phyloP scores from a whole-genome alignment of 2,329 filamentous ascomycete species.

The Pseudocercospora musae region DNA sequence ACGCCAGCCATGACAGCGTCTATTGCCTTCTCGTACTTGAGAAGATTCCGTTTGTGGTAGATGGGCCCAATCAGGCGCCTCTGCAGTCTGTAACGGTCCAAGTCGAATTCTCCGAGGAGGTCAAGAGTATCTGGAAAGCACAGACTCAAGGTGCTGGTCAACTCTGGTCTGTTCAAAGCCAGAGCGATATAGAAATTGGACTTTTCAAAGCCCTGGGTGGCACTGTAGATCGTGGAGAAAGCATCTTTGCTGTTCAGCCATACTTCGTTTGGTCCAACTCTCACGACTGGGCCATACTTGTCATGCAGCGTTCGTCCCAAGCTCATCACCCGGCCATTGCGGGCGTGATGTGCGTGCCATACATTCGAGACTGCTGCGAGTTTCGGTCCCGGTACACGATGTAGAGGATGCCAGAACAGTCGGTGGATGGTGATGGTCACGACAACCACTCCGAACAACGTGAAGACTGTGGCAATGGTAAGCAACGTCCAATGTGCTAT shows the following conservation, averaged over 20 bases:
- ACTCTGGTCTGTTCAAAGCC: conserved; percentile 16
- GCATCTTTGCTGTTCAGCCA: conserved; percentile 19
- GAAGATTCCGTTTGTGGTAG: conserved; percentile 16
- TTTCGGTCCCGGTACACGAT: neutral
- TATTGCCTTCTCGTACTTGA: conserved; percentile 14
- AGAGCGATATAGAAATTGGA: conserved; percentile 17
- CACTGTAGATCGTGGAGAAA: conserved; percentile 18
- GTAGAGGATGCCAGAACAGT: neutral
- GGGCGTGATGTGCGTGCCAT: conserved; percentile 20
- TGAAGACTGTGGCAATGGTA: neutral
- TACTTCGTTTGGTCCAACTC: conserved; percentile 49
- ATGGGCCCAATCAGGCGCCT: conserved; percentile 17
- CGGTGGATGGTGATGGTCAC: neutral
- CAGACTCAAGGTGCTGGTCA: conserved; percentile 5
- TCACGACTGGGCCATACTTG: conserved; percentile 44
- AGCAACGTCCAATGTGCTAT: neutral
- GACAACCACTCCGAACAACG: neutral
- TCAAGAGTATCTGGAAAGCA: conserved; percentile 17
- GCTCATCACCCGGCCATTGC: conserved; percentile 16
- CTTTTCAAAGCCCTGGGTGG: conserved; percentile 15
- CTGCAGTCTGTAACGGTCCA: conserved; percentile 18
- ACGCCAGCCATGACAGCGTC: conserved; percentile 16
- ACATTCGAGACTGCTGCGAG: conserved; percentile 8
- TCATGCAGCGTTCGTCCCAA: conserved; percentile 32
- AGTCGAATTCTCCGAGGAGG: conserved; percentile 18